Evolutionary conservation across 495 filamentous ascomycete genomes (phyloP).

Genomic region (Pyronema omphalodes): DNA sequence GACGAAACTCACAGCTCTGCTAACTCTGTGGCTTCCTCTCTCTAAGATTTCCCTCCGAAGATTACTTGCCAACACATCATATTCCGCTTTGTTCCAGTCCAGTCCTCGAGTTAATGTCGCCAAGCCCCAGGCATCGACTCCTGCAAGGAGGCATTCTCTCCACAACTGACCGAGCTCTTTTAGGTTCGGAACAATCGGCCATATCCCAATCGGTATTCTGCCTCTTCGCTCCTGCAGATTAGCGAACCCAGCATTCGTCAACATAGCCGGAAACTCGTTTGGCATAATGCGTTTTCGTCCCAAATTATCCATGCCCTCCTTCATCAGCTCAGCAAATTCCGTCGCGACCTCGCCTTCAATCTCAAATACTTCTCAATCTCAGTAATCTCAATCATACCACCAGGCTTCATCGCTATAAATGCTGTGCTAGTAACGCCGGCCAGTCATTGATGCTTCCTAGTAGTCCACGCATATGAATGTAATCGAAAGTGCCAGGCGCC

Average conservation of each 20-base stretch:
- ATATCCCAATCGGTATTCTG: slow-evolving; percentile 35
- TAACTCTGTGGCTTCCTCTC: background rate
- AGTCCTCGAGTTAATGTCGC: slow-evolving; percentile 28
- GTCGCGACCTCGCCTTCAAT: slow-evolving; percentile 27
- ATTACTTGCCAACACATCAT: slow-evolving; percentile 27
- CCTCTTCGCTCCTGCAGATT: slow-evolving; percentile 31
- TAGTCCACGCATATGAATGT: slow-evolving; percentile 27
- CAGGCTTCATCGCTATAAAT: slow-evolving; percentile 29
- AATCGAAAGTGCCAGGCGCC: slow-evolving; percentile 22
- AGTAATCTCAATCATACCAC: slow-evolving; percentile 34
- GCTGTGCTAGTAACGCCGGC: slow-evolving; percentile 22
- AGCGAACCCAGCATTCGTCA: slow-evolving; percentile 37
- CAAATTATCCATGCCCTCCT: background rate
- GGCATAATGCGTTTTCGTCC: background rate
- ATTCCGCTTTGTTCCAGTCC: slow-evolving; percentile 30
- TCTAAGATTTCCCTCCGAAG: slow-evolving; percentile 26
- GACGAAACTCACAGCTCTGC: background rate
- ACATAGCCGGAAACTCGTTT: slow-evolving; percentile 12
- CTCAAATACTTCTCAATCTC: slow-evolving; percentile 21
- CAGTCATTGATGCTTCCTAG: slow-evolving; percentile 38
- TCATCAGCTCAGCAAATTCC: slow-evolving; percentile 15
- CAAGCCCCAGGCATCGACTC: slow-evolving; percentile 30
- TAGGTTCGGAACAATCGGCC: slow-evolving; percentile 31
- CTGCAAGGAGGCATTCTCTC: slow-evolving; percentile 24
- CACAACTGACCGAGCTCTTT: slow-evolving; percentile 27